Evolutionary conservation across 495 filamentous ascomycete species (phyloP).

Genomic region (Xylaria longipes): DNA sequence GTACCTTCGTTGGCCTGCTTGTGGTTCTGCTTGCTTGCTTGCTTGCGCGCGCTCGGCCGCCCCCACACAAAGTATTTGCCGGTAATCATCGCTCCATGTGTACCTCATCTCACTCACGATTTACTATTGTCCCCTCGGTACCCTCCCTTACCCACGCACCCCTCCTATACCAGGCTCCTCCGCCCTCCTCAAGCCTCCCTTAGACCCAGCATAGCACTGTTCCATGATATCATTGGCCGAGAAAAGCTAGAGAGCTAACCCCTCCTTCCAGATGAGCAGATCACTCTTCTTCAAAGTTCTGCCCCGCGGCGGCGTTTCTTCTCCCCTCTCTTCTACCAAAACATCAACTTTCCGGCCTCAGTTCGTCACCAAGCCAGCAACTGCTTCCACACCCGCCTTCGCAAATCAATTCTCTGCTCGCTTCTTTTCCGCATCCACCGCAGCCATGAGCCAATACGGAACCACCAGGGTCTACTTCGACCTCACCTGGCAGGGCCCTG

Average conservation of each 20-base stretch:
- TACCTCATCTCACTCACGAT: background rate
- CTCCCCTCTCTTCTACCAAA: conserved; percentile 25
- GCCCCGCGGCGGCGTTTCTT: conserved; percentile 30
- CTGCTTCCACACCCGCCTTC: conserved; percentile 17
- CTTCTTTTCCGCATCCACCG: conserved; percentile 67
- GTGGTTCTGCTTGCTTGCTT: conserved; percentile 6
- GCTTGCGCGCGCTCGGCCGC: conserved; percentile 7
- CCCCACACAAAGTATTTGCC: conserved; percentile 24
- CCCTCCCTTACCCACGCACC: conserved; percentile 15
- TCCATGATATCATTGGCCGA: conserved; percentile 28
- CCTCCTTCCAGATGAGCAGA: conserved; percentile 31
- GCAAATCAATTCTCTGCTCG: conserved; percentile 36
- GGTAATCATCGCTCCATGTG: conserved; percentile 11
- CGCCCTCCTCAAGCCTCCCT: conserved; percentile 16
- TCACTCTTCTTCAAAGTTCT: conserved; percentile 29
- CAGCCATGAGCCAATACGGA: conserved; percentile 68
- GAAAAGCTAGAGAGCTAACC: conserved; percentile 29
- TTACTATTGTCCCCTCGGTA: background rate
- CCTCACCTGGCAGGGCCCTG: conserved; percentile 67
- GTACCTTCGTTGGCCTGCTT: conserved; percentile 5
- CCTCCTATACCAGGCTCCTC: conserved; percentile 23
- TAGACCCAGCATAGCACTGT: conserved; percentile 26
- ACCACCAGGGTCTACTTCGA: conserved; percentile 48
- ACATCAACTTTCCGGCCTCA: conserved; percentile 26
- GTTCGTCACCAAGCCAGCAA: conserved; percentile 24